Percentiles rank a stretch among this genome's conserved stretches.
Conservation (phyloP, 2,329 filamentous ascomycete genomes). For the Microcyclospora pomicola region DNA sequence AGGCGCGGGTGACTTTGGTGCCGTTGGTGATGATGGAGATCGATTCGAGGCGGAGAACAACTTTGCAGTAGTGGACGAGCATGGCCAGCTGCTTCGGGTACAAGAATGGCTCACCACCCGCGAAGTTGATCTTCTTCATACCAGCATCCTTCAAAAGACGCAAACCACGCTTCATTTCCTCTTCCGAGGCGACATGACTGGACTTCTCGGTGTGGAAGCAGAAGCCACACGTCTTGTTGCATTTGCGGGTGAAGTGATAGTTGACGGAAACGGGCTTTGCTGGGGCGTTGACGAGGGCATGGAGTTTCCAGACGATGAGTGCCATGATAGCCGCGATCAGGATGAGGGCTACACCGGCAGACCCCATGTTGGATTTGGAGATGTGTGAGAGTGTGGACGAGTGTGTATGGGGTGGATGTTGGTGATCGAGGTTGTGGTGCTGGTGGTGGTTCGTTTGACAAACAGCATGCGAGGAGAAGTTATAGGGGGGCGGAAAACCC, state of each 20-base stretch:
- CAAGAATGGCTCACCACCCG: conserved; percentile 42
- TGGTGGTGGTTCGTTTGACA: no score
- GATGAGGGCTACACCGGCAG: no score
- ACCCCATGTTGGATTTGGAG: no score
- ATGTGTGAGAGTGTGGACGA: no score
- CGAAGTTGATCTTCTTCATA: conserved; percentile 44
- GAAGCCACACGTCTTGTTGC: conserved; percentile 39
- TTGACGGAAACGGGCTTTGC: conserved; percentile 31
- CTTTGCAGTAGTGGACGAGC: conserved; percentile 36
- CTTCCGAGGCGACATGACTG: conserved; percentile 29
- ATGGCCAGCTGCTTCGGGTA: conserved; percentile 32
- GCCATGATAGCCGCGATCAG: no score
- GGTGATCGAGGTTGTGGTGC: no score
- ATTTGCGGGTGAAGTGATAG: conserved; percentile 34
- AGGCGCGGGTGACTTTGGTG: conserved; percentile 32
- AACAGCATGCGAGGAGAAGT: no score
- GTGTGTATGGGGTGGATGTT: no score
- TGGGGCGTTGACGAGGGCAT: no score
- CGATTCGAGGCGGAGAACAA: conserved; percentile 35
- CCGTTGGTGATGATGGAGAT: conserved; percentile 43
- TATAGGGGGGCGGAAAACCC: no score
- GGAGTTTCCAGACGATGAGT: no score
- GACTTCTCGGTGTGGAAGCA: conserved; percentile 44
- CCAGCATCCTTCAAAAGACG: conserved; percentile 35
- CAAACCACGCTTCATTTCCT: conserved; percentile 33